phyloP scores from a whole-genome alignment of 305 asterid species.

The Withania somnifera region DNA sequence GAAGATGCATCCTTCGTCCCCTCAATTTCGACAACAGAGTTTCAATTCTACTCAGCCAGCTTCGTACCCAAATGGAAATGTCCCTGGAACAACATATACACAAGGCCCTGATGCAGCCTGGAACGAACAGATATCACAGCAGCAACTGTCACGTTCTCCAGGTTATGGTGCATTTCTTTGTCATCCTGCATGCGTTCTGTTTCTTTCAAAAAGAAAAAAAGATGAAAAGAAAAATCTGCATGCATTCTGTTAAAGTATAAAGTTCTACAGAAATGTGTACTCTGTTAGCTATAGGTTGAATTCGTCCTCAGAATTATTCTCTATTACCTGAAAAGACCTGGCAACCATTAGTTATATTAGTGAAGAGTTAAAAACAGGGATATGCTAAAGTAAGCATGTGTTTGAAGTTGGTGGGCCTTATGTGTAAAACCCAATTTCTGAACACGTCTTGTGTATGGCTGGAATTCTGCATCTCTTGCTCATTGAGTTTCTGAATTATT shows the following conservation, averaged over 20 bases:
- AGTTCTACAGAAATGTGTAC: not conserved
- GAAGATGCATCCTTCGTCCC: slow-evolving; percentile 45
- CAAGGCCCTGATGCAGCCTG: slow-evolving; percentile 55
- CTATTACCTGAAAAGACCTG: not conserved
- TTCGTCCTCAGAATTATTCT: not conserved
- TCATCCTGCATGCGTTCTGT: not conserved
- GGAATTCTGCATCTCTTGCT: not conserved
- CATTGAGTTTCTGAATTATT: not conserved
- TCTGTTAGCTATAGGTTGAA: not conserved
- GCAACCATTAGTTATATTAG: not conserved
- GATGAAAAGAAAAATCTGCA: not conserved
- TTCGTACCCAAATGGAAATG: slow-evolving; percentile 47
- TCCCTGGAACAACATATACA: slow-evolving; percentile 35
- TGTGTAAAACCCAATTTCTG: not conserved
- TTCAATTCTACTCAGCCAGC: slow-evolving; percentile 34
- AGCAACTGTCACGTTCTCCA: slow-evolving; percentile 67
- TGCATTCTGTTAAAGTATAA: not conserved
- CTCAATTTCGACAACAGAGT: slow-evolving; percentile 53
- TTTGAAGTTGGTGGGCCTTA: not conserved
- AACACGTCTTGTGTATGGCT: not conserved
- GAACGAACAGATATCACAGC: slow-evolving; percentile 59
- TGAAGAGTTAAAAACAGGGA: not conserved
- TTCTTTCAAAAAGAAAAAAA: not conserved
- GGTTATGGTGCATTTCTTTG: slow-evolving; percentile 46
- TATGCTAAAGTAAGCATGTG: not conserved